These are phyloP conservation scores for Calamus simplicifolius DNA, from an alignment of 176 grass and related monocot species.

Conservation along the genomic window DNA sequence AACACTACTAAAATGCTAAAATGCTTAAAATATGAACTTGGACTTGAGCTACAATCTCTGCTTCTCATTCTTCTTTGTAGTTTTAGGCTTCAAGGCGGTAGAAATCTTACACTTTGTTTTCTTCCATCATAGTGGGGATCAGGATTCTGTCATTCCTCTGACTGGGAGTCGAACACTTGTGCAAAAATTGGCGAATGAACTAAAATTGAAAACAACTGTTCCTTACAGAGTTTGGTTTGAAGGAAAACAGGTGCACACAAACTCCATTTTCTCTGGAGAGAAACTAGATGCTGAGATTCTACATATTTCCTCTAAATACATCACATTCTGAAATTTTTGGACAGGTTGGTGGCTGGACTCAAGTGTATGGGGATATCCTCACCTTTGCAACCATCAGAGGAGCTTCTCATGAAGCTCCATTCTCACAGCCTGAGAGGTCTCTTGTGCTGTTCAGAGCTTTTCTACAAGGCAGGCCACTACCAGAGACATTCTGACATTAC, in stretches of 20 bases:
- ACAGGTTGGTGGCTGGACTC: constrained; percentile 96
- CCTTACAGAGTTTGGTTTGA: constrained; percentile 93
- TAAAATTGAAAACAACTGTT: constrained; percentile 51
- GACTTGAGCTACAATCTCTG: too few relatives aligned
- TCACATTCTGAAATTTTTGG: neutral
- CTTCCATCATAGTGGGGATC: constrained; percentile 59
- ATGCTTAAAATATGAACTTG: too few relatives aligned
- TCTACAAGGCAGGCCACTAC: constrained; percentile 65
- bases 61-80: too few relatives aligned
- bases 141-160: constrained; percentile 93
- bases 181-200: constrained; percentile 55
- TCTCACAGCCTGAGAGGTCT: constrained; percentile 88
- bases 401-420: constrained; percentile 90
- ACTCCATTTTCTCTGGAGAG: neutral
- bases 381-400: constrained; percentile 93
- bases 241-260: constrained; percentile 61
- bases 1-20: neutral
- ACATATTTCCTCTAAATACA: too few relatives aligned
- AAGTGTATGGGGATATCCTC: constrained; percentile 60
- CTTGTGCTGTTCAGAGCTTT: constrained; percentile 91
- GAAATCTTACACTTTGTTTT: neutral
- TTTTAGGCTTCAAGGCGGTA: too few relatives aligned
- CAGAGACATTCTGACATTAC: constrained; percentile 43
- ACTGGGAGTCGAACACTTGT: constrained; percentile 83
- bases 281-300: too few relatives aligned